These are phyloP conservation scores for Cladosporium colombiae DNA, from an alignment of 2,329 filamentous ascomycete species.

Conservation along the genomic window DNA sequence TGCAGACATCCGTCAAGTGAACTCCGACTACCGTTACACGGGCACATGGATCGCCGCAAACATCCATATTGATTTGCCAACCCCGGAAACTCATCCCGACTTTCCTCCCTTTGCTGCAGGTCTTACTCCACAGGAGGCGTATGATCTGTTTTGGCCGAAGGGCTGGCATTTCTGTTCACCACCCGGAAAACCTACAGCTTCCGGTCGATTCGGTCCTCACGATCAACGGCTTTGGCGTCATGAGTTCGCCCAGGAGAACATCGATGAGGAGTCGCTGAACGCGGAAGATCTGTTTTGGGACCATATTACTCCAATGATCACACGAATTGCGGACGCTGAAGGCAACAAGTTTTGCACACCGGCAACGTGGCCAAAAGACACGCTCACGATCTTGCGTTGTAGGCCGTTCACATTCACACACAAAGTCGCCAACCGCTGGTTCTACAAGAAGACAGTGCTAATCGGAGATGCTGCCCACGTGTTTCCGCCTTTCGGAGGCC, in stretches of 20 bases:
- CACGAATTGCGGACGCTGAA: background rate
- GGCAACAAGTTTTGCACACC: background rate
- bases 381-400: conserved; percentile 49
- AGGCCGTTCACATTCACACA: conserved; percentile 49
- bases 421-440: conserved; percentile 52
- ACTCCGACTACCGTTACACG: conserved; percentile 37
- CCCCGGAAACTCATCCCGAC: conserved; percentile 48
- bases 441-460: conserved; percentile 43
- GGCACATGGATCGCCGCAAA: conserved; percentile 54
- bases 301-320: conserved; percentile 22
- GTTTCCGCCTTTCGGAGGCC: conserved; percentile 52
- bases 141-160: conserved; percentile 50
- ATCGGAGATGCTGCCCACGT: conserved; percentile 56
- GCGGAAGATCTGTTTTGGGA: conserved; percentile 23
- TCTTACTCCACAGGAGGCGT: conserved; percentile 49
- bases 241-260: conserved; percentile 22
- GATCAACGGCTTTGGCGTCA: conserved; percentile 41
- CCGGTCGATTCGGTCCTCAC: conserved; percentile 47
- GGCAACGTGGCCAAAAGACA: conserved; percentile 39
- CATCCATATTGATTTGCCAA: conserved; percentile 47
- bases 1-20: conserved; percentile 42
- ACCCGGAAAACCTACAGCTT: conserved; percentile 45
- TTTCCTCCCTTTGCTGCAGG: conserved; percentile 53
- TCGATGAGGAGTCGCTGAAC: conserved; percentile 16
- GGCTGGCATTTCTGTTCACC: conserved; percentile 50